Conservation (phyloP, 768 basidiomycete species). For the Rhodotorula sphaerocarpa region DNA sequence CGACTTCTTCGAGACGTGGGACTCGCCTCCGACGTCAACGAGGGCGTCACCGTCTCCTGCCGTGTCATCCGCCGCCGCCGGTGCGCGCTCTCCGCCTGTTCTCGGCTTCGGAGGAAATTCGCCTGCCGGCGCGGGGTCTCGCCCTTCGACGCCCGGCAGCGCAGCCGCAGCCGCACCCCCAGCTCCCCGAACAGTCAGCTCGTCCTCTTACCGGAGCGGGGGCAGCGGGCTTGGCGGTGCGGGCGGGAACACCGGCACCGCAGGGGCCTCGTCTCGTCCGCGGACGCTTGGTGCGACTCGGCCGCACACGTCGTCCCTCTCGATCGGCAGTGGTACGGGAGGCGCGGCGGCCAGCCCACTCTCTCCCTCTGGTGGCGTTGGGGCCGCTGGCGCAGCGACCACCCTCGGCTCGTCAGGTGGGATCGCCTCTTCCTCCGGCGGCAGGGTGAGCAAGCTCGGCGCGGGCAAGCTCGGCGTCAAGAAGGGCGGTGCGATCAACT, state of each 20-base stretch:
- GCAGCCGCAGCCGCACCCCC: slow-evolving; percentile 2
- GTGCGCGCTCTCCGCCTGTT: slow-evolving; percentile 44
- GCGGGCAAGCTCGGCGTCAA: slow-evolving; percentile 65
- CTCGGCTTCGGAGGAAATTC: slow-evolving; percentile 21
- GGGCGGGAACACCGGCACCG: too few relatives aligned
- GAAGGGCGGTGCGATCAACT: slow-evolving; percentile 75
- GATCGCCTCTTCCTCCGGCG: too few relatives aligned
- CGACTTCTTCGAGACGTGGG: slow-evolving; percentile 96
- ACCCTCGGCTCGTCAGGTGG: too few relatives aligned
- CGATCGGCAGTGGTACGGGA: not conserved
- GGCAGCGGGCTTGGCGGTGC: too few relatives aligned
- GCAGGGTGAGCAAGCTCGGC: slow-evolving; percentile 44
- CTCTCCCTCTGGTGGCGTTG: not conserved
- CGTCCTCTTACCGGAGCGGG: too few relatives aligned
- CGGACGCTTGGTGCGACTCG: slow-evolving; percentile 28
- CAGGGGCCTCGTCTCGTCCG: slow-evolving; percentile 37
- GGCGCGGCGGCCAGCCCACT: too few relatives aligned
- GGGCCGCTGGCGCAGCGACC: slow-evolving; percentile 21
- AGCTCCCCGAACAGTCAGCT: slow-evolving; percentile 45
- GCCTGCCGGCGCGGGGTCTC: slow-evolving; percentile 17
- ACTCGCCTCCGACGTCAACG: slow-evolving; percentile 55
- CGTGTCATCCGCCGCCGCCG: slow-evolving; percentile 7
- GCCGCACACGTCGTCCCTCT: slow-evolving; percentile 6
- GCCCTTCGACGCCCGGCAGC: slow-evolving; percentile 16
- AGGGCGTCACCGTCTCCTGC: slow-evolving; percentile 40